phyloP scores from a whole-genome alignment of 2,329 filamentous ascomycete species.

The Mycosphaerella sp. region DNA sequence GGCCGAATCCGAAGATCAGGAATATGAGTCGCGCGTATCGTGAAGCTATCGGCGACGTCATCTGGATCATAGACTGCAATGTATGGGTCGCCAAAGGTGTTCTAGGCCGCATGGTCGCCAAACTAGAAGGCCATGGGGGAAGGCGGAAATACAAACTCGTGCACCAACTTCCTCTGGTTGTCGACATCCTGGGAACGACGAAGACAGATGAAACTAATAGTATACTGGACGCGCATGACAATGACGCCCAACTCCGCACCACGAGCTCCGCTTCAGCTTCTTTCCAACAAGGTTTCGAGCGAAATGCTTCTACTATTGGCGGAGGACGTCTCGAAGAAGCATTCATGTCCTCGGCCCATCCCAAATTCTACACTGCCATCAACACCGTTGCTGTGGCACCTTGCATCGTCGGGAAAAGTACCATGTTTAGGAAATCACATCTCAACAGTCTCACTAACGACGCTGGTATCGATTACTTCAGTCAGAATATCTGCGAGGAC shows the following conservation, averaged over 20 bases:
- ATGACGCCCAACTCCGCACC: constrained; percentile 19
- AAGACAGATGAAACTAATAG: constrained; percentile 24
- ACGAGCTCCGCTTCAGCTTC: constrained; percentile 25
- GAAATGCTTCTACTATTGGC: constrained; percentile 38
- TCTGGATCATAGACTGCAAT: constrained; percentile 97
- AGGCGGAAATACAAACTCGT: constrained; percentile 70
- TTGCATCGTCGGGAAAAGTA: constrained; percentile 93
- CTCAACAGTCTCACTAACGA: constrained; percentile 63
- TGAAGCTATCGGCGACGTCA: constrained; percentile 76
- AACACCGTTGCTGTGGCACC: constrained; percentile 87
- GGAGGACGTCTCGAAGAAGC: constrained; percentile 88
- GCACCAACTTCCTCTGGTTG: constrained; percentile 82
- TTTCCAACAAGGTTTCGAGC: constrained; percentile 18
- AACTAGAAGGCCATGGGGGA: constrained; percentile 63
- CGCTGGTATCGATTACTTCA: constrained; percentile 85
- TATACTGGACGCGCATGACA: constrained; percentile 16
- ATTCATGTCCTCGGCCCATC: constrained; percentile 88
- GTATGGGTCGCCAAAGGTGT: constrained; percentile 81
- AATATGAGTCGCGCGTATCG: constrained; percentile 93
- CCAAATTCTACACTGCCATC: constrained; percentile 97
- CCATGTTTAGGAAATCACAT: constrained; percentile 94
- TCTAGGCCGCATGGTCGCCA: constrained; percentile 82
- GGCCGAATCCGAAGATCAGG: constrained; percentile 96
- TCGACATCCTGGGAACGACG: constrained; percentile 54
- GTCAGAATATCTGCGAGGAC: constrained; percentile 94